A percentile compares a stretch with the other conserved stretches of the same genome.
phyloP scores from a whole-genome alignment of 441 rosid genomes.

The Theobroma grandiflorum region DNA sequence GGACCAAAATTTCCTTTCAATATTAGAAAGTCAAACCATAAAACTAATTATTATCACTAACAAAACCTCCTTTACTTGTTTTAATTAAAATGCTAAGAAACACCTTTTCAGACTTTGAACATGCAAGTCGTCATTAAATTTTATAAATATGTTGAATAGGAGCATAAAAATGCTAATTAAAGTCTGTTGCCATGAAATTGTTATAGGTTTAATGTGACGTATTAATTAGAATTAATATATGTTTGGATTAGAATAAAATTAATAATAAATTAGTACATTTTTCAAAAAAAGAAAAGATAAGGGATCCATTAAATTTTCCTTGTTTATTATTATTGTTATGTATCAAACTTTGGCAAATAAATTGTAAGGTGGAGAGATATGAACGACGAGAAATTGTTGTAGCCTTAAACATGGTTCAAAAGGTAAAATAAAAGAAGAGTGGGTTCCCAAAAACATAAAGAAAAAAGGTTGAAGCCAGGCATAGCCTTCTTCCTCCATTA shows the following conservation, averaged over 20 bases:
- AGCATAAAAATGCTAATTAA: too few species aligned
- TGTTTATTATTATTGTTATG: neutral
- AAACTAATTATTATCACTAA: neutral
- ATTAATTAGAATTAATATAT: too few species aligned
- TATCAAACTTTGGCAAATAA: neutral
- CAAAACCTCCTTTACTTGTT: neutral
- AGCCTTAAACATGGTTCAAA: neutral
- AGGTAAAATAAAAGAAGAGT: neutral
- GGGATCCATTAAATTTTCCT: neutral
- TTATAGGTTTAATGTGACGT: too few species aligned
- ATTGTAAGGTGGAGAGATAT: neutral
- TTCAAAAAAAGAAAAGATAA: neutral
- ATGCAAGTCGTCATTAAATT: too few species aligned
- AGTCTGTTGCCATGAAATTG: too few species aligned
- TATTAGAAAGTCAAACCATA: neutral
- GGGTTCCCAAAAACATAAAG: conserved; percentile 4
- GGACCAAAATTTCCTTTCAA: neutral
- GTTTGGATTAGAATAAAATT: too few species aligned
- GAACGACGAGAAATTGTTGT: neutral
- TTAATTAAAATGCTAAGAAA: conserved; percentile 5
- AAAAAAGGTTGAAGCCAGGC: neutral
- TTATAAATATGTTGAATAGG: too few species aligned
- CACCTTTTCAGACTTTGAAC: neutral
- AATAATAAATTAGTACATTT: neutral
- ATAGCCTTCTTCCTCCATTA: conserved; percentile 15